These are phyloP conservation scores for Aspergillus latus DNA, from an alignment of 2,329 filamentous ascomycete genomes.

Conservation along the genomic window DNA sequence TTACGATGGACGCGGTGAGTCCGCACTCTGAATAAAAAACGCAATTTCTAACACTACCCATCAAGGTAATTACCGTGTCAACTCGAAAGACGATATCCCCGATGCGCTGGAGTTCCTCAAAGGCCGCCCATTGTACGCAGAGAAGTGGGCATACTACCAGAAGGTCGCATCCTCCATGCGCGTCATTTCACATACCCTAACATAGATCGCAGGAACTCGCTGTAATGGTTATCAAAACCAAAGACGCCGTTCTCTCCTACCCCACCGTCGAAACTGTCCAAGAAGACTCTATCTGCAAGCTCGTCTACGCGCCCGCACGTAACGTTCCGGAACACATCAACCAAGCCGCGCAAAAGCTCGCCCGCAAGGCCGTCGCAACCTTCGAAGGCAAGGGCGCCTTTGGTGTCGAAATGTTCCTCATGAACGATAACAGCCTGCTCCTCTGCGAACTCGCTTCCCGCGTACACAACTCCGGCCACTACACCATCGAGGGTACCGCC, in stretches of 20 bases:
- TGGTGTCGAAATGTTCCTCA: conserved; percentile 93
- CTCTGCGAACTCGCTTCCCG: conserved; percentile 86
- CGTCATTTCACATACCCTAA: conserved; percentile 12
- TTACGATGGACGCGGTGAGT: conserved; percentile 80
- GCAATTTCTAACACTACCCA: not conserved
- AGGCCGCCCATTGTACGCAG: conserved; percentile 73
- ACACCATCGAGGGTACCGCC: conserved; percentile 87
- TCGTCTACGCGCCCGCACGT: conserved; percentile 82
- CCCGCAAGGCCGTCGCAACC: conserved; percentile 72
- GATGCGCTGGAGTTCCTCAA: conserved; percentile 70
- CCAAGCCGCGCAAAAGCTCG: conserved; percentile 70
- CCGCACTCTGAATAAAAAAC: not conserved
- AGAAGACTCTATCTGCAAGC: conserved; percentile 92
- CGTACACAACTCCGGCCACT: conserved; percentile 89
- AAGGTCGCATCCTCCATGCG: conserved; percentile 45
- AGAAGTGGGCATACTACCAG: conserved; percentile 82
- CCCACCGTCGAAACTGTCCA: conserved; percentile 93
- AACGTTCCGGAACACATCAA: conserved; percentile 62
- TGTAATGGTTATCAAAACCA: conserved; percentile 91
- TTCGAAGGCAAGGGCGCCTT: conserved; percentile 91
- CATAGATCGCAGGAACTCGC: conserved; percentile 64
- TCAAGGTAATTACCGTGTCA: conserved; percentile 65
- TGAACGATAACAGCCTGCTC: conserved; percentile 68
- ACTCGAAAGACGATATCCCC: conserved; percentile 58
- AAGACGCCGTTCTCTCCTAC: conserved; percentile 72